These are phyloP conservation scores for Malassezia slooffiae DNA, from an alignment of 1,284 basidiomycete species.

Conservation along the genomic window DNA sequence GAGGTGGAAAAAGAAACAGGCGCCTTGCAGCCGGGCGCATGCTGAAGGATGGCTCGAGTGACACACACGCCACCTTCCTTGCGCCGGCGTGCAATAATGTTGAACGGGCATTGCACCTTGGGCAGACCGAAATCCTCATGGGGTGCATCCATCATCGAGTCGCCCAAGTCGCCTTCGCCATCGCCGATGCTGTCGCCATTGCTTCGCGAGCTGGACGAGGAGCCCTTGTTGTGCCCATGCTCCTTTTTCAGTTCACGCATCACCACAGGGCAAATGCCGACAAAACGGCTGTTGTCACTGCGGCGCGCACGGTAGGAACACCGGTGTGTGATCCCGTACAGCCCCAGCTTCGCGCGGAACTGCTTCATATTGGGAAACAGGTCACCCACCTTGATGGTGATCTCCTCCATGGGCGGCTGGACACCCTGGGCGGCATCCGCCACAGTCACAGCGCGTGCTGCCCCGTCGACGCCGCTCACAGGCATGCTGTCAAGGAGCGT, in stretches of 20 bases:
- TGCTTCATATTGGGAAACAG: conserved; percentile 16
- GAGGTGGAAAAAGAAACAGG: conserved; percentile 14
- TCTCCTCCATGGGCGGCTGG: neutral
- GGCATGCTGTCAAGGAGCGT: conserved; percentile 11
- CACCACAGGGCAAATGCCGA: conserved; percentile 13
- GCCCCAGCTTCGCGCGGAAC: conserved; percentile 11
- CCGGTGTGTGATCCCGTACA: conserved; percentile 17
- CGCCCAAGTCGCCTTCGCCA: neutral
- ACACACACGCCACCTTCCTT: conserved; percentile 16
- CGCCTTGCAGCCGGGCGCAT: conserved; percentile 8
- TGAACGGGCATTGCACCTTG: conserved; percentile 8
- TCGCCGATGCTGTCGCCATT: neutral
- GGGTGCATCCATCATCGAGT: neutral
- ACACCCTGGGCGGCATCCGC: neutral
- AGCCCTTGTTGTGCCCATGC: neutral
- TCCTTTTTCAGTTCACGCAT: conserved; percentile 15
- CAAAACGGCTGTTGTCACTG: conserved; percentile 16
- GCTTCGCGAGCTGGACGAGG: no score
- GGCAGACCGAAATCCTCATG: neutral
- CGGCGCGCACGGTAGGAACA: conserved; percentile 15
- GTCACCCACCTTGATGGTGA: conserved; percentile 15
- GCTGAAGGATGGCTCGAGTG: conserved; percentile 10
- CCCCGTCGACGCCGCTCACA: neutral
- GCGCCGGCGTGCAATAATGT: conserved; percentile 13
- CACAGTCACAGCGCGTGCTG: neutral